phyloP scores from a whole-genome alignment of 305 asterid genomes.

The Fraxinus greggii region DNA sequence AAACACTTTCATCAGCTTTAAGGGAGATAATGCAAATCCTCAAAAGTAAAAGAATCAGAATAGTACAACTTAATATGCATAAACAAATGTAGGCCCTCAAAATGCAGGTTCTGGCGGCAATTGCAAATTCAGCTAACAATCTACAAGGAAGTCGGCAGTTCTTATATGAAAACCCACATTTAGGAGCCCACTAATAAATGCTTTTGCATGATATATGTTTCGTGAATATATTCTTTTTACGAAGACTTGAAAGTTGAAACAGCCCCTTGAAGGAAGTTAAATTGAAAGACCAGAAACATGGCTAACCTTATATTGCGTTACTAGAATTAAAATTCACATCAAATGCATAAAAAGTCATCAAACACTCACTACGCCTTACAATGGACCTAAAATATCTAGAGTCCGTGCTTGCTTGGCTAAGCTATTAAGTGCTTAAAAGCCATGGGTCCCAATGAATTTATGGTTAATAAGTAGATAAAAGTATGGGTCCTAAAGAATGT shows the following conservation, averaged over 20 bases:
- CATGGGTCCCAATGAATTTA: background rate
- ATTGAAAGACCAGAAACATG: background rate
- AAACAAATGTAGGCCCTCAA: background rate
- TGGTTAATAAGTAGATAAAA: background rate
- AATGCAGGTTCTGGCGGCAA: background rate
- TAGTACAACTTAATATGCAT: background rate
- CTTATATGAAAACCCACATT: background rate
- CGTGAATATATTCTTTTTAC: background rate
- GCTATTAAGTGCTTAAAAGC: background rate
- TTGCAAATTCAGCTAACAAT: conserved; percentile 5
- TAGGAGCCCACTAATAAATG: background rate
- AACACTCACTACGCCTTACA: background rate
- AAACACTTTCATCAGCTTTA: background rate
- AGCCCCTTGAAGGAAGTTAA: background rate
- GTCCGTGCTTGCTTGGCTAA: background rate
- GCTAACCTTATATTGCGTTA: background rate
- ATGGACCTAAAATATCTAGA: background rate
- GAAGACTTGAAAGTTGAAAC: background rate
- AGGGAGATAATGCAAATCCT: background rate
- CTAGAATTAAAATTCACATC: background rate
- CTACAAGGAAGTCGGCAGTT: background rate
- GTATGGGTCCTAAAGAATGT: background rate
- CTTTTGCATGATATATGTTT: background rate
- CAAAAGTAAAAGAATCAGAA: conserved; percentile 10
- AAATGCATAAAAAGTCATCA: background rate